A percentile compares a stretch with the other conserved stretches of the same genome.
Evolutionary conservation across 2,329 filamentous ascomycete genomes (phyloP).

Genomic region (Fusarium sp.): DNA sequence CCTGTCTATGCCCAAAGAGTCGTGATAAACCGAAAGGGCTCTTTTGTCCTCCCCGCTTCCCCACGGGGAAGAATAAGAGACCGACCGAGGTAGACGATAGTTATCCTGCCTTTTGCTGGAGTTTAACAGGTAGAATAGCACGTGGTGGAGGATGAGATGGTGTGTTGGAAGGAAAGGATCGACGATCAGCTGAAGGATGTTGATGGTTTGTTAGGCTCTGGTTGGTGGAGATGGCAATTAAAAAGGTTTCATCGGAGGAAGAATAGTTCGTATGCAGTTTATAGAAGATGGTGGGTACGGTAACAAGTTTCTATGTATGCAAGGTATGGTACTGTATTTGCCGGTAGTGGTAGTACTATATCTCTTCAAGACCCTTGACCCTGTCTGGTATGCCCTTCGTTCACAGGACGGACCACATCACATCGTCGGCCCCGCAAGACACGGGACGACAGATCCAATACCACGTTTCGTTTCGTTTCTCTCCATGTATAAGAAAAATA

Average conservation of each 20-base stretch:
- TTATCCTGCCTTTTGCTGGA: neutral
- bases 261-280: neutral
- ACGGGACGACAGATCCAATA: neutral
- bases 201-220: conserved; percentile 9
- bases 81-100: conserved; percentile 25
- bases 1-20: conserved; percentile 36
- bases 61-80: conserved; percentile 25
- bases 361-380: neutral
- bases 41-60: conserved; percentile 29
- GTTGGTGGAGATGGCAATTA: conserved; percentile 29
- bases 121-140: neutral
- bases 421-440: neutral
- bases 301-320: neutral
- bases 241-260: conserved; percentile 5
- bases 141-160: conserved; percentile 4
- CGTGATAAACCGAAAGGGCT: conserved; percentile 18
- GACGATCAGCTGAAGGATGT: conserved; percentile 35
- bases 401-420: conserved; percentile 1
- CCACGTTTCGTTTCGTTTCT: neutral
- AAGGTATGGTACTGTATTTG: neutral
- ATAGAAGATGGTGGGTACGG: conserved; percentile 20
- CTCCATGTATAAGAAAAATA: neutral
- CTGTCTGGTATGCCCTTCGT: neutral
- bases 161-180: conserved; percentile 15
- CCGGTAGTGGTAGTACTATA: neutral